These are phyloP conservation scores for Massariosphaeria phaeospora DNA, from an alignment of 495 filamentous ascomycete species.

Conservation along the genomic window DNA sequence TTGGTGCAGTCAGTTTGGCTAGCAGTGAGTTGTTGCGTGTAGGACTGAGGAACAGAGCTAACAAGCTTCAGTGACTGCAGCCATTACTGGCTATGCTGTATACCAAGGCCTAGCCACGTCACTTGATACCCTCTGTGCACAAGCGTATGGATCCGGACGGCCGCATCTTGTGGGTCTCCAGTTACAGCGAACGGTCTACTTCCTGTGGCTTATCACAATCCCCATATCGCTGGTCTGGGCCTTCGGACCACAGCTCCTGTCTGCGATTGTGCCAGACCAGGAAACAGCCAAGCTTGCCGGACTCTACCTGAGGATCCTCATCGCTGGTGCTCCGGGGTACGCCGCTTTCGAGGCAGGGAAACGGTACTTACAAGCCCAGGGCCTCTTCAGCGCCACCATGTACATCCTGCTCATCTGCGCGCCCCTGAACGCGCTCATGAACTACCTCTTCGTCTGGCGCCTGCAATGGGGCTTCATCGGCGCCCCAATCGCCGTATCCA, in stretches of 20 bases:
- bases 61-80: slow-evolving; percentile 53
- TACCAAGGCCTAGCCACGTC: slow-evolving; percentile 67
- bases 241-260: slow-evolving; percentile 52
- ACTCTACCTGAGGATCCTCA: slow-evolving; percentile 60
- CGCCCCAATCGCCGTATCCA: slow-evolving; percentile 75
- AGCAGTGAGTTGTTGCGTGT: slow-evolving; percentile 39
- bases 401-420: slow-evolving; percentile 62
- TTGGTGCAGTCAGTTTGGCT: slow-evolving; percentile 53
- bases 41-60: neutral
- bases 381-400: slow-evolving; percentile 62
- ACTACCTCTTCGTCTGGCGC: slow-evolving; percentile 67
- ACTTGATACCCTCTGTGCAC: slow-evolving; percentile 68
- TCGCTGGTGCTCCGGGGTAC: slow-evolving; percentile 63
- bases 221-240: slow-evolving; percentile 61
- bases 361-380: slow-evolving; percentile 68
- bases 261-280: slow-evolving; percentile 55
- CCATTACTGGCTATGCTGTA: slow-evolving; percentile 65
- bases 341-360: slow-evolving; percentile 66
- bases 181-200: slow-evolving; percentile 63
- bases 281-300: slow-evolving; percentile 61
- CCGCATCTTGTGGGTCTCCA: slow-evolving; percentile 66
- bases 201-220: slow-evolving; percentile 58
- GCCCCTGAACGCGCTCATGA: slow-evolving; percentile 60
- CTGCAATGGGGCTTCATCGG: slow-evolving; percentile 76
- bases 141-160: slow-evolving; percentile 67